A percentile compares a stretch with the other conserved stretches of the same genome.
Conservation (phyloP, 306 rosid species). For the Dryas drummondii region DNA sequence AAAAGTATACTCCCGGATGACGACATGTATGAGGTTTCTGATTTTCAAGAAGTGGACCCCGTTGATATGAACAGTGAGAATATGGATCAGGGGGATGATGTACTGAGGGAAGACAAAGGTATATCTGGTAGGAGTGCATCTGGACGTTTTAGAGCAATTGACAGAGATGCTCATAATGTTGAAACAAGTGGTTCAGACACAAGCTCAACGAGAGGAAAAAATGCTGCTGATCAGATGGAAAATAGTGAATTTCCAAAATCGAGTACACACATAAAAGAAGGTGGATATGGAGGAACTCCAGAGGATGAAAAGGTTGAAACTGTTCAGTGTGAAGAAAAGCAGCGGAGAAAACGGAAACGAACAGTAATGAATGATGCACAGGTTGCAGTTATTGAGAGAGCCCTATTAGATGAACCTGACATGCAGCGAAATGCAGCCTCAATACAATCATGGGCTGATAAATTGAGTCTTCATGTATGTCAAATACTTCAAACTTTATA, state of each 20-base stretch:
- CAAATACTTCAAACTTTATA: conserved; percentile 19
- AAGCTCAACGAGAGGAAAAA: conserved; percentile 70
- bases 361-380: conserved; percentile 87
- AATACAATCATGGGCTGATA: conserved; percentile 79
- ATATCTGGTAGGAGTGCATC: conserved; percentile 41
- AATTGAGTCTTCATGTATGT: conserved; percentile 73
- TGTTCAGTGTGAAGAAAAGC: conserved; percentile 49
- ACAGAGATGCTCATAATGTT: conserved; percentile 64
- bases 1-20: conserved; percentile 31
- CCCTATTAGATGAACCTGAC: conserved; percentile 82
- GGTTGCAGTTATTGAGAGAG: conserved; percentile 65
- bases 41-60: conserved; percentile 51
- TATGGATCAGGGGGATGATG: conserved; percentile 44
- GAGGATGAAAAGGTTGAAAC: conserved; percentile 72
- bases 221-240: conserved; percentile 46
- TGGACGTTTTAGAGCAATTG: conserved; percentile 44
- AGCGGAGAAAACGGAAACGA: conserved; percentile 82
- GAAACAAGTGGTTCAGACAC: conserved; percentile 91
- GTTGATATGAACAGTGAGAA: conserved; percentile 44
- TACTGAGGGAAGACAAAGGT: conserved; percentile 50
- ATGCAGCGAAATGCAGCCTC: conserved; percentile 82
- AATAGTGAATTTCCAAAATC: conserved; percentile 51
- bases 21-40: conserved; percentile 76
- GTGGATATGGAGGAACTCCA: conserved; percentile 47
- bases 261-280: conserved; percentile 39